These are phyloP conservation scores for Silene latifolia DNA, from an alignment of 148 eudicot species.

Conservation along the genomic window DNA sequence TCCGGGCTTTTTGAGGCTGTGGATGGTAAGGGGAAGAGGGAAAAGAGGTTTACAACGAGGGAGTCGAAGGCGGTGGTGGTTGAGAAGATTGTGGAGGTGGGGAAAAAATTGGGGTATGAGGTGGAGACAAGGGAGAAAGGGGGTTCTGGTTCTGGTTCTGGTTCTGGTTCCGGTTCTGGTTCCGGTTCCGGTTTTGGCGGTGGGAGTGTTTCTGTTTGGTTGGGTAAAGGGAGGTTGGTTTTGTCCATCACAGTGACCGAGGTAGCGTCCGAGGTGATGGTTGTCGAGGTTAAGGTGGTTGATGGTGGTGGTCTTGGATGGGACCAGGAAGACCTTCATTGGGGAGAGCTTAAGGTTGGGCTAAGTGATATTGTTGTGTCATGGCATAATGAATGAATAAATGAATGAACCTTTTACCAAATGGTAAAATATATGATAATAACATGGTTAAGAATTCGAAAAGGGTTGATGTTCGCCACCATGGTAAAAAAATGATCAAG, in stretches of 20 bases:
- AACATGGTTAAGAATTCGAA: not conserved
- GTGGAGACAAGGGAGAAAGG: constrained; percentile 46
- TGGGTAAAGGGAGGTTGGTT: constrained; percentile 50
- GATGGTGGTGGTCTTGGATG: constrained; percentile 43
- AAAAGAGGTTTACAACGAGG: constrained; percentile 50
- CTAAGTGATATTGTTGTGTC: constrained; percentile 51
- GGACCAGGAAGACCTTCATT: constrained; percentile 39
- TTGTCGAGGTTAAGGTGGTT: constrained; percentile 56
- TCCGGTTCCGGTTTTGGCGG: not conserved
- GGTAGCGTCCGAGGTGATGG: constrained; percentile 42
- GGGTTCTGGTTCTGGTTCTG: constrained; percentile 3
- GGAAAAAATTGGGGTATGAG: constrained; percentile 50
- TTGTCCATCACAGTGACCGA: constrained; percentile 43
- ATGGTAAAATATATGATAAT: not conserved
- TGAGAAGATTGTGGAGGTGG: constrained; percentile 48
- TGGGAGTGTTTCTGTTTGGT: constrained; percentile 30
- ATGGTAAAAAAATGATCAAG: not conserved
- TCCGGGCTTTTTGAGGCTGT: constrained; percentile 51
- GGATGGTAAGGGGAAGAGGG: constrained; percentile 25
- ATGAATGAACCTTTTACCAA: not conserved
- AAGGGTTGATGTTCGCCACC: not conserved
- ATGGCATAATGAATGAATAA: constrained; percentile 36
- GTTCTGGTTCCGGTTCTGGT: not conserved
- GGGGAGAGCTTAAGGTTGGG: constrained; percentile 53
- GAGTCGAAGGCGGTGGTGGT: constrained; percentile 37